Percentiles rank a stretch among this genome's conserved stretches.
phyloP scores from a whole-genome alignment of 306 rosid species.

The Gynostemma pentaphyllum region DNA sequence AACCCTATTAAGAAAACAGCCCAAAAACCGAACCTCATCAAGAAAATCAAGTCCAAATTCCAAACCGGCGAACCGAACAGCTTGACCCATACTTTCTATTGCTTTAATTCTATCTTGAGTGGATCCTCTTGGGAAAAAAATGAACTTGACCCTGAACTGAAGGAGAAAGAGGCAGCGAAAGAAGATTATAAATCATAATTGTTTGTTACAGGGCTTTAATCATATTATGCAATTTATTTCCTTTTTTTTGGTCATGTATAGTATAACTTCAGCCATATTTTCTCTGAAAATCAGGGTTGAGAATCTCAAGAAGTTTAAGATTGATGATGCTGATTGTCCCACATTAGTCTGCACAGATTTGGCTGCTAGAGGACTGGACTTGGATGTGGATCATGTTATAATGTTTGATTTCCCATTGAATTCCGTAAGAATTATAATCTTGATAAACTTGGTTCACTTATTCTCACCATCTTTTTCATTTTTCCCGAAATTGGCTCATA shows the following conservation, averaged over 20 bases:
- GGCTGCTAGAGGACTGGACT: constrained; percentile 96
- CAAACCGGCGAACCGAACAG: too few relatives aligned
- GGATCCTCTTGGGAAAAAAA: too few relatives aligned
- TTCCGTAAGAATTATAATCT: constrained; percentile 43
- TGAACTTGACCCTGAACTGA: not conserved
- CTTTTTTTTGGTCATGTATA: not conserved
- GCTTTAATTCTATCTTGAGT: not conserved
- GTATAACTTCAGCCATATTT: not conserved
- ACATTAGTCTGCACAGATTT: constrained; percentile 90
- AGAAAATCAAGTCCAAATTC: too few relatives aligned
- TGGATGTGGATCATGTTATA: constrained; percentile 93
- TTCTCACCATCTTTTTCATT: not conserved
- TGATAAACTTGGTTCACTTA: not conserved
- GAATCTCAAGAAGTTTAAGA: constrained; percentile 86
- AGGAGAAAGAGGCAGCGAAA: not conserved
- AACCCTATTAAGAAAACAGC: too few relatives aligned
- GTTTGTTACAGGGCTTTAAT: not conserved
- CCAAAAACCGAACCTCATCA: too few relatives aligned
- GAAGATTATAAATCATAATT: not conserved
- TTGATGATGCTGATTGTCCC: constrained; percentile 75
- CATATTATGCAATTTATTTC: not conserved
- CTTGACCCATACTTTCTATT: too few relatives aligned
- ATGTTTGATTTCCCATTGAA: constrained; percentile 94
- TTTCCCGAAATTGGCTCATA: not conserved
- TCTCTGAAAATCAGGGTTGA: constrained; percentile 58